Conservation (phyloP, 2,329 filamentous ascomycete species). For the Hypoxylon sp. region DNA sequence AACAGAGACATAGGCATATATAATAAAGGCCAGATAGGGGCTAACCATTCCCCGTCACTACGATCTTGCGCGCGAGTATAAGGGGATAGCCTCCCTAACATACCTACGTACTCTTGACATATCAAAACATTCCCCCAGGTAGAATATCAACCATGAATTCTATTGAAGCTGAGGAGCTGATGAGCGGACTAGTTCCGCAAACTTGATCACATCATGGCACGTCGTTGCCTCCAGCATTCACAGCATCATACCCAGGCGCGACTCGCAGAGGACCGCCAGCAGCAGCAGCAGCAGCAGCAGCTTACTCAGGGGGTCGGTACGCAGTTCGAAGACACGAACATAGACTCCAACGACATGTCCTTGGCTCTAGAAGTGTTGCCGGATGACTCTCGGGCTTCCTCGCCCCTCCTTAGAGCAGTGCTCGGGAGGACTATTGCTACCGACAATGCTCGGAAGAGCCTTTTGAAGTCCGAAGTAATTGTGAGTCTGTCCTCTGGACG, state of each 20-base stretch:
- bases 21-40: not conserved
- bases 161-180: conserved; percentile 6
- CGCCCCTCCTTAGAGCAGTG: conserved; percentile 3
- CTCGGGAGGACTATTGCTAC: conserved; percentile 25
- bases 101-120: not conserved
- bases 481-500: conserved; percentile 4
- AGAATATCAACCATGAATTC: conserved; percentile 10
- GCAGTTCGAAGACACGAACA: conserved; percentile 18
- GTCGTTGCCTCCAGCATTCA: not conserved
- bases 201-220: conserved; percentile 7
- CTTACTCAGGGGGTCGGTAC: conserved; percentile 26
- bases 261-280: not conserved
- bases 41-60: not conserved
- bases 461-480: conserved; percentile 27
- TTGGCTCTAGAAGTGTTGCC: conserved; percentile 12
- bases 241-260: not conserved
- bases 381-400: conserved; percentile 1
- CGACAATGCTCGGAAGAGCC: conserved; percentile 2
- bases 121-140: not conserved
- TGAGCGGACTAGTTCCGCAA: conserved; percentile 2
- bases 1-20: not conserved
- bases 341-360: conserved; percentile 1
- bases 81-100: not conserved
- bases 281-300: conserved; percentile 16
- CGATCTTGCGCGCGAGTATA: not conserved